Evolutionary conservation across 2,329 filamentous ascomycete species (phyloP).

Genomic region (Helminthosporium solani): DNA sequence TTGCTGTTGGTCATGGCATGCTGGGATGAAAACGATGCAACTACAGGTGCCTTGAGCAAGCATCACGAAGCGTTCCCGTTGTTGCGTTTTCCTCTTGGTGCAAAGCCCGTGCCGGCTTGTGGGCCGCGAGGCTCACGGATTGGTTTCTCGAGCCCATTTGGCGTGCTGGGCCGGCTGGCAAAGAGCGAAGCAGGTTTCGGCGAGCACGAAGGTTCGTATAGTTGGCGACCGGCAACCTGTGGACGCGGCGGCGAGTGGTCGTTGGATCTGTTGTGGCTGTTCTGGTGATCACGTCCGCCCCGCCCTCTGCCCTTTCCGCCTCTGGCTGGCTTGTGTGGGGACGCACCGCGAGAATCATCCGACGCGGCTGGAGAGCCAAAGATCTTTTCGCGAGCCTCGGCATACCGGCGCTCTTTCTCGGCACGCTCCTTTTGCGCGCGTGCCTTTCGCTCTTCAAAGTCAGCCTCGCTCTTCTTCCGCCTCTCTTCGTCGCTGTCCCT

Average conservation of each 20-base stretch:
- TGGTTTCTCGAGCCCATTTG: constrained; percentile 66
- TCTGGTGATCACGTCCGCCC: constrained; percentile 40
- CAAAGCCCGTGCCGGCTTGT: constrained; percentile 75
- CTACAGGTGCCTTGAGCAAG: background rate
- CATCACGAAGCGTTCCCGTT: constrained; percentile 9
- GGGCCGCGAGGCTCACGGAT: constrained; percentile 76
- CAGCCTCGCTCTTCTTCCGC: constrained; percentile 62
- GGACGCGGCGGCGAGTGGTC: constrained; percentile 39
- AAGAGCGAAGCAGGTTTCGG: constrained; percentile 60
- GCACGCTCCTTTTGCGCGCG: constrained; percentile 78
- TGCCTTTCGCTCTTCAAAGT: constrained; percentile 73
- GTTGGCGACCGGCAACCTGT: constrained; percentile 53
- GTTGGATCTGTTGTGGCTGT: constrained; percentile 41
- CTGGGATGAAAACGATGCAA: background rate
- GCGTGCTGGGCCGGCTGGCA: constrained; percentile 51
- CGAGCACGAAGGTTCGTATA: constrained; percentile 76
- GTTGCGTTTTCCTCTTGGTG: constrained; percentile 54
- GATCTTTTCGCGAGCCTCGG: constrained; percentile 83
- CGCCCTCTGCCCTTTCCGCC: constrained; percentile 43
- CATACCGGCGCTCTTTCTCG: constrained; percentile 87
- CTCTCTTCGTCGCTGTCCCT: constrained; percentile 67
- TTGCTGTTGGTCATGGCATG: too few species aligned
- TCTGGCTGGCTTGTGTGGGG: constrained; percentile 32
- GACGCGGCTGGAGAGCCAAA: constrained; percentile 63
- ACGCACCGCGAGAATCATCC: constrained; percentile 39